Evolutionary conservation across 2,329 filamentous ascomycete genomes (phyloP), one percentile per base, ranked within the genome.

Genomic region (Sporothrix variecibatus): DNA sequence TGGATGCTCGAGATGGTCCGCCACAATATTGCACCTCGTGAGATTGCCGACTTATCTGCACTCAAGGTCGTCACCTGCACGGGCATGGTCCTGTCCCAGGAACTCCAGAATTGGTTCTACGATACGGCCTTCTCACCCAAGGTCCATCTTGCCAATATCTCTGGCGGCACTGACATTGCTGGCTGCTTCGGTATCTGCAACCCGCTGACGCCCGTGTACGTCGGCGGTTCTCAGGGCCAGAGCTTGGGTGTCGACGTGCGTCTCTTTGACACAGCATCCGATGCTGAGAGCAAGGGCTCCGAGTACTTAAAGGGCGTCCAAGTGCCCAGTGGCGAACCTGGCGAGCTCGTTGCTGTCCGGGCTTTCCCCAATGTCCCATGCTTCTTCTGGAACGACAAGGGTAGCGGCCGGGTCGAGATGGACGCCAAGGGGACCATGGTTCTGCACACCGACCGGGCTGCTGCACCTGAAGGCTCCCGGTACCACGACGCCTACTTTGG

Each of bases 61-160:
- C 84, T 97, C 34, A 83, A 84, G 38, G 81, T 85, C 2, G 92
- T 95, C 40, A 90, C 87, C 0, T 91, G 88, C 71, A 97, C 94
- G 0, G 94, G 94, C 3, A 95, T 95, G 93, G 93, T 96, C 0
- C 86, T 96, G 2, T 89, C 92, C 0, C 90, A 94, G 68, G 88
- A 91, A 53, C 84, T 94, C 46, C 95, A 94, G 79, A 90, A 94
- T 79, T 97, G 94, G 93, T 85, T 93, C 85, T 83, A 95, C 80
- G 91, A 94, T 77, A 83, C 85, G 8, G 93, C 86, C 0, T 97
- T 97, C 80, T 92, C 93, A 0, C 75, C 84, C 0, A 83, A 85
- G 64, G 87, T 91, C 0, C 93, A 94, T 31, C 84, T 97, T 1
- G 86, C 84, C 38, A 95, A 95, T 79, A 91, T 95, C 51, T 91